These are phyloP conservation scores for Cryptococcus sp. DNA, from an alignment of 1,284 basidiomycete species.

Conservation along the genomic window DNA sequence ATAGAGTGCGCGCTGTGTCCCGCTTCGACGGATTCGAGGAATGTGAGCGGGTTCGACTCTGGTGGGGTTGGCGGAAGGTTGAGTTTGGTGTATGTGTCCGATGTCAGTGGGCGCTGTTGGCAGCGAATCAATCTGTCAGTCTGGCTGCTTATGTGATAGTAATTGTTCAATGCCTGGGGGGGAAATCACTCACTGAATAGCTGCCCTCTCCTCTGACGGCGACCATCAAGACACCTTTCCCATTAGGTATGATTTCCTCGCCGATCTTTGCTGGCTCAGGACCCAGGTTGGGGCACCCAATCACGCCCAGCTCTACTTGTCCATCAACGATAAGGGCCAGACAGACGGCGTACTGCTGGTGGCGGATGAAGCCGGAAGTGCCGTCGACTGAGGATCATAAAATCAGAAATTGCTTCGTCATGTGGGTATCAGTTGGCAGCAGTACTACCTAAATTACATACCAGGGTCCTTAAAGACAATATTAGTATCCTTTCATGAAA, in stretches of 20 bases:
- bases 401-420: no score
- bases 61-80: slow-evolving; percentile 40
- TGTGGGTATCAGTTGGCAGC: no score
- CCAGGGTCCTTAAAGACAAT: slow-evolving; percentile 33
- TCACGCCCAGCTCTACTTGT: slow-evolving; percentile 81
- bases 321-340: slow-evolving; percentile 86
- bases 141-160: neutral
- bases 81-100: slow-evolving; percentile 40
- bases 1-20: slow-evolving; percentile 86
- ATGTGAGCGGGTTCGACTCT: slow-evolving; percentile 52
- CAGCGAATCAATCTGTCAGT: slow-evolving; percentile 1
- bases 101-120: slow-evolving; percentile 36
- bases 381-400: slow-evolving; percentile 35
- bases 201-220: slow-evolving; percentile 78
- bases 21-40: slow-evolving; percentile 93
- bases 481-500: neutral
- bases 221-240: slow-evolving; percentile 77
- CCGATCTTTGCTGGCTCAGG: slow-evolving; percentile 61
- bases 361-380: slow-evolving; percentile 75
- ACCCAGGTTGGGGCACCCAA: slow-evolving; percentile 95
- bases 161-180: neutral
- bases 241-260: slow-evolving; percentile 55
- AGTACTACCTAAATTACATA: slow-evolving; percentile 11
- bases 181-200: slow-evolving; percentile 60
- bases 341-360: slow-evolving; percentile 97